Conservation (phyloP, 805 yeast species). For the Ogataea dorogensis region DNA sequence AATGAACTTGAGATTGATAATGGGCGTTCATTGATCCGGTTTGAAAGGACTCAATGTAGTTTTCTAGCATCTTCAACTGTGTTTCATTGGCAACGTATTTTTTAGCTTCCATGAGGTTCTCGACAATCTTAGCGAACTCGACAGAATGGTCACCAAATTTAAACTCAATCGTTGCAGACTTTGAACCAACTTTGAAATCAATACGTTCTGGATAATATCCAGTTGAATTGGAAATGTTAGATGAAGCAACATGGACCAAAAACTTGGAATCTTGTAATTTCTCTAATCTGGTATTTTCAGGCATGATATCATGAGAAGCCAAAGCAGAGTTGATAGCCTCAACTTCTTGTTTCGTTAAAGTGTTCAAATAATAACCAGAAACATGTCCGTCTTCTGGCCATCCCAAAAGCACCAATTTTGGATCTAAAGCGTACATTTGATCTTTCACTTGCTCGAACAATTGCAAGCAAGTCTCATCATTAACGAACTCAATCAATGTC, state of each 20-base stretch:
- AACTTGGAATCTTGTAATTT: constrained; percentile 51
- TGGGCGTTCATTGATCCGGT: constrained; percentile 87
- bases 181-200: constrained; percentile 41
- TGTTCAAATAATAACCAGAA: constrained; percentile 66
- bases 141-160: constrained; percentile 74
- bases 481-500: constrained; percentile 43
- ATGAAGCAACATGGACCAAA: constrained; percentile 68
- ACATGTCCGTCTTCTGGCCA: constrained; percentile 76
- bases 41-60: constrained; percentile 66
- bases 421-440: constrained; percentile 50
- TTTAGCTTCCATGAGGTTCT: constrained; percentile 54
- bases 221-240: constrained; percentile 46
- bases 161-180: constrained; percentile 44
- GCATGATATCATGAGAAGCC: constrained; percentile 62
- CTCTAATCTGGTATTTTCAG: constrained; percentile 76
- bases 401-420: constrained; percentile 60
- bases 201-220: constrained; percentile 55
- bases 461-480: constrained; percentile 33
- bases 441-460: constrained; percentile 44
- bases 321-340: constrained; percentile 65
- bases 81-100: constrained; percentile 69
- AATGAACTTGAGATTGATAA: constrained; percentile 74
- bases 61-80: constrained; percentile 62
- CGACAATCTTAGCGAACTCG: constrained; percentile 62
- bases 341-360: constrained; percentile 57